Evolutionary conservation across 257 asterid species (phyloP).

Genomic region (Nicotiana paniculata): DNA sequence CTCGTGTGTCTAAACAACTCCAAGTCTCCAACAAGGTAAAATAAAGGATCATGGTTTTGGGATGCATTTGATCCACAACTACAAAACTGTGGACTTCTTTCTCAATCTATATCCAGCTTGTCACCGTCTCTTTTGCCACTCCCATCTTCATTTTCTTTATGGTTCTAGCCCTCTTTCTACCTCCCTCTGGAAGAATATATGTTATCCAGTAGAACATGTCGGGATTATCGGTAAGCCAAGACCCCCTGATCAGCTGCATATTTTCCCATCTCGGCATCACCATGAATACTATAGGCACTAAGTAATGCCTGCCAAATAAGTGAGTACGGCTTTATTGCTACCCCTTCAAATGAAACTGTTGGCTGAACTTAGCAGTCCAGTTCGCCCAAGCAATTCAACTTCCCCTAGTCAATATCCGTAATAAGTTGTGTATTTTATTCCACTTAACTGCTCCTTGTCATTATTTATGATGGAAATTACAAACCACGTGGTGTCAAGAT

Average conservation of each 20-base stretch:
- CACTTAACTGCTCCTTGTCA: too few species aligned
- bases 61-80: conserved; percentile 71
- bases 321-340: conserved; percentile 47
- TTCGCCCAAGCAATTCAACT: conserved; percentile 88
- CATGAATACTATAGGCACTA: conserved; percentile 58
- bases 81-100: conserved; percentile 52
- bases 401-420: too few species aligned
- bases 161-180: conserved; percentile 69
- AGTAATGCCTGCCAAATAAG: conserved; percentile 82
- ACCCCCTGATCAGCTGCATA: conserved; percentile 67
- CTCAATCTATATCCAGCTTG: conserved; percentile 73
- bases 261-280: conserved; percentile 51
- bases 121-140: conserved; percentile 52
- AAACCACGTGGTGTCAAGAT: not conserved
- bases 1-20: conserved; percentile 52
- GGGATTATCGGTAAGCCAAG: conserved; percentile 42
- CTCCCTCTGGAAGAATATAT: conserved; percentile 57
- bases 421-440: too few species aligned
- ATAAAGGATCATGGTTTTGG: conserved; percentile 32
- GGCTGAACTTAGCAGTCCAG: conserved; percentile 65
- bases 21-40: conserved; percentile 1
- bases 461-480: not conserved
- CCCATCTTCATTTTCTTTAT: conserved; percentile 66
- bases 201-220: conserved; percentile 60
- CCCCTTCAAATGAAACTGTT: conserved; percentile 43